Conservation (phyloP, 2,329 filamentous ascomycete genomes). For the Ophiobolus disseminans region DNA sequence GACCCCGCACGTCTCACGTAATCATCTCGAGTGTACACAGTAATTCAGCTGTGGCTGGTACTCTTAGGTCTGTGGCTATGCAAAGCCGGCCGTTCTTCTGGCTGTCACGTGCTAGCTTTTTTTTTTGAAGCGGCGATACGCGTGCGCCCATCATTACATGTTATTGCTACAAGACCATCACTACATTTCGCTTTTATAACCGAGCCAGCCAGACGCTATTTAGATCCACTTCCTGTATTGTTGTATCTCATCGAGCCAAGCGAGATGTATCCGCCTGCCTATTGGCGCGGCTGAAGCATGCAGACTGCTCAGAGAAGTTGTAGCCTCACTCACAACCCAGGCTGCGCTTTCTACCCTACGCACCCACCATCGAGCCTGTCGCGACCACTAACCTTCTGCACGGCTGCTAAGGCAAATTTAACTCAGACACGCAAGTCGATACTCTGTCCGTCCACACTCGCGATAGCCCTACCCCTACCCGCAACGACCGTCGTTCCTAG, state of each 20-base stretch:
- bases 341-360: background rate
- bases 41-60: too few relatives aligned
- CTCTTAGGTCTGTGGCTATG: too few relatives aligned
- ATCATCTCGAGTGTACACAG: too few relatives aligned
- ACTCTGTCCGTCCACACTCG: background rate
- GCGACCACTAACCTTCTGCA: background rate
- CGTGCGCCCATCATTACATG: too few relatives aligned
- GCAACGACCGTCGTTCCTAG: background rate
- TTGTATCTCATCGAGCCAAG: background rate
- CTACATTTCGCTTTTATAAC: too few relatives aligned
- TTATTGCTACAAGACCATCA: too few relatives aligned
- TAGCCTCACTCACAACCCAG: background rate
- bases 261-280: background rate
- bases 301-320: too few relatives aligned
- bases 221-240: too few relatives aligned
- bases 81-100: too few relatives aligned
- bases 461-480: background rate
- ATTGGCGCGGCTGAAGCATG: background rate
- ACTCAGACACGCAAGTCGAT: background rate
- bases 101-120: too few relatives aligned
- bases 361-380: background rate
- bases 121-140: too few relatives aligned
- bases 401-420: background rate
- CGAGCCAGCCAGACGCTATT: too few relatives aligned
- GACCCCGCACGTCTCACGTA: background rate